Conservation (phyloP, 352 stramenopile genomes). For the Pythium rishiriense region DNA sequence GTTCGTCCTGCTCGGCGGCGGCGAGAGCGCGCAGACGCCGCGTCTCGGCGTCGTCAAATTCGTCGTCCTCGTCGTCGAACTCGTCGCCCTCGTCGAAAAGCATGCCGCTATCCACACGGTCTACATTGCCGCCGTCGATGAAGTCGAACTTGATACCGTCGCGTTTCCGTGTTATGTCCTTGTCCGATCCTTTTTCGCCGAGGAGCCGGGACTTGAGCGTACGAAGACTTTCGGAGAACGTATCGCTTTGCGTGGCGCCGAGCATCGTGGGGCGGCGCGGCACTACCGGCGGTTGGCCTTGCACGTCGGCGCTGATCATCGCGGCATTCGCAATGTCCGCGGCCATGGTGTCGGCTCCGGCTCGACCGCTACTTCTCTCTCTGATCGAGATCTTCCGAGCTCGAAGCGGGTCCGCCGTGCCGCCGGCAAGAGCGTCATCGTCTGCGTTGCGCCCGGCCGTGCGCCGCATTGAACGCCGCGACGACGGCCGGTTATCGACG, state of each 20-base stretch:
- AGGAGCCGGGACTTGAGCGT: constrained; percentile 16
- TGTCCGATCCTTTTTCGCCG: background rate
- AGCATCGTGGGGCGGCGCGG: constrained; percentile 3
- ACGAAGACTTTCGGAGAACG: constrained; percentile 8
- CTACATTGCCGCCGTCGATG: constrained; percentile 4
- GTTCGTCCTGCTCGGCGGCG: constrained; percentile 57
- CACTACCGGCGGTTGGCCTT: background rate
- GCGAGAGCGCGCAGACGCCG: constrained; percentile 7
- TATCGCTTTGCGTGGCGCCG: background rate
- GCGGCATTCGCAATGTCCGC: background rate
- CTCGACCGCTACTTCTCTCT: constrained; percentile 5
- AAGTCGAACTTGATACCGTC: constrained; percentile 5
- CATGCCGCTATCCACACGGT: background rate
- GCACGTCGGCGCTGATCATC: background rate
- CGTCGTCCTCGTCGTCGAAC: constrained; percentile 13
- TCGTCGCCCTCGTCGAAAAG: constrained; percentile 20
- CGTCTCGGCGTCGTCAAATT: background rate
- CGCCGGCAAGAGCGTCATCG: background rate
- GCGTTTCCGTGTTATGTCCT: background rate
- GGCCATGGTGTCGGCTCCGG: background rate
- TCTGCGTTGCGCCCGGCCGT: constrained; percentile 19
- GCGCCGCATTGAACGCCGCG: constrained; percentile 16
- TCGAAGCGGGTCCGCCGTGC: background rate
- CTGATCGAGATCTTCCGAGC: constrained; percentile 18
- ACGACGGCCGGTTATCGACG: constrained; percentile 16